A percentile compares a stretch with the other conserved stretches of the same genome.
Evolutionary conservation across 495 filamentous ascomycete genomes (phyloP).

Genomic region (Aspergillus sclerotioniger): DNA sequence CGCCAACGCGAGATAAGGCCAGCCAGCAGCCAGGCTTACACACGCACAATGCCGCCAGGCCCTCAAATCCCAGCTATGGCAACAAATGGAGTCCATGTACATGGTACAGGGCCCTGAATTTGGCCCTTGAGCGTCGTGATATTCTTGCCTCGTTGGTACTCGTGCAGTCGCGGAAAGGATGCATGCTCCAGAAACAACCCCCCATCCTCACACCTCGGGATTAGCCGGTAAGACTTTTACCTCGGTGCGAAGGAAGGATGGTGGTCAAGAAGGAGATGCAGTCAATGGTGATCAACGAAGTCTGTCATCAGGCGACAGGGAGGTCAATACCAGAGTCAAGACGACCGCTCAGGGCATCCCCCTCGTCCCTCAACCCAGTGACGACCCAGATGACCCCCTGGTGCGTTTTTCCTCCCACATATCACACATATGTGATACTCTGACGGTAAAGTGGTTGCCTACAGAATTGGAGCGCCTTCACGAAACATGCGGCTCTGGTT

Average conservation of each 20-base stretch:
- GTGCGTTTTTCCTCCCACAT: background rate
- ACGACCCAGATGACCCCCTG: background rate
- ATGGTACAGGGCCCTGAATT: too few species aligned
- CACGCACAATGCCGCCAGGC: background rate
- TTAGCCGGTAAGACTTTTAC: background rate
- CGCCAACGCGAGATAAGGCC: background rate
- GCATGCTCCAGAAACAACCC: background rate
- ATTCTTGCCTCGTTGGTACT: too few species aligned
- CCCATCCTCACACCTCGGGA: too few species aligned
- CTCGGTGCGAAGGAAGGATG: background rate
- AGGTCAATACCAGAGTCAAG: background rate
- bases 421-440: background rate
- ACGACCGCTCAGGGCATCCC: background rate
- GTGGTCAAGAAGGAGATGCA: background rate
- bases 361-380: background rate
- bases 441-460: background rate
- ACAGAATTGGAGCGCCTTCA: background rate
- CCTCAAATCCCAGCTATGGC: too few species aligned
- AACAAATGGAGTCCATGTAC: too few species aligned
- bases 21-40: background rate
- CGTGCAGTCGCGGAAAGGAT: too few species aligned
- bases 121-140: too few species aligned
- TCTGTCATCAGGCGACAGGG: background rate
- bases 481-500: background rate
- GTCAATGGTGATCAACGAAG: background rate